Evolutionary conservation across 108 stramenopile species (phyloP).

Genomic region (Skeletonema costatum): DNA sequence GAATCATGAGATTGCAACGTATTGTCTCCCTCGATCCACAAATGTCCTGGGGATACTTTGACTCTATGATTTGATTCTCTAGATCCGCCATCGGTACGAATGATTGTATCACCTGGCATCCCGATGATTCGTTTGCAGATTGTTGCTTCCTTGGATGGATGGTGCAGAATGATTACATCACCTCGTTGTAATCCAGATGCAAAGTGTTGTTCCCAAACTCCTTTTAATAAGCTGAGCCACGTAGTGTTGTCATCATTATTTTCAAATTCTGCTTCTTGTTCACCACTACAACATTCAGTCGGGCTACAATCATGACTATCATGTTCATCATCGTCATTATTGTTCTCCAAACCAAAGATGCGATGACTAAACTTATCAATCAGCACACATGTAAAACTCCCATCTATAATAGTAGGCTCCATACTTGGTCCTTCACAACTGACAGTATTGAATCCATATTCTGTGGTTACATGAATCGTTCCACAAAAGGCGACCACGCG

Average conservation of each 20-base stretch:
- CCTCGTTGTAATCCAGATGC: constrained; percentile 71
- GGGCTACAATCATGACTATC: constrained; percentile 1
- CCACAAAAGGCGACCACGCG: constrained; percentile 43
- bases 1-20: constrained; percentile 86
- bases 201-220: constrained; percentile 53
- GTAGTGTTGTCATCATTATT: neutral
- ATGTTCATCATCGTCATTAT: constrained; percentile 15
- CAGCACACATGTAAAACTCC: constrained; percentile 54
- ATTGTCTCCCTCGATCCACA: constrained; percentile 97
- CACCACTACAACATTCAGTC: neutral
- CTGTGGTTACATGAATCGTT: constrained; percentile 64
- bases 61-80: constrained; percentile 41
- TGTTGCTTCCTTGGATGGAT: constrained; percentile 81
- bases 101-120: constrained; percentile 87
- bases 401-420: constrained; percentile 89
- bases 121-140: constrained; percentile 94
- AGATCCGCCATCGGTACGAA: constrained; percentile 51
- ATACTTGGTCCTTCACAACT: constrained; percentile 92
- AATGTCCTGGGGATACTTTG: constrained; percentile 84
- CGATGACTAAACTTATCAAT: constrained; percentile 80
- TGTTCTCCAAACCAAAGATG: constrained; percentile 56
- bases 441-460: constrained; percentile 78
- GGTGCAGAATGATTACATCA: constrained; percentile 90
- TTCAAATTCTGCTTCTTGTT: neutral
- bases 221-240: constrained; percentile 17